A percentile compares a stretch with the other conserved stretches of the same genome.
Evolutionary conservation across 768 basidiomycete genomes (phyloP).

Genomic region (Tylopilus sp.): DNA sequence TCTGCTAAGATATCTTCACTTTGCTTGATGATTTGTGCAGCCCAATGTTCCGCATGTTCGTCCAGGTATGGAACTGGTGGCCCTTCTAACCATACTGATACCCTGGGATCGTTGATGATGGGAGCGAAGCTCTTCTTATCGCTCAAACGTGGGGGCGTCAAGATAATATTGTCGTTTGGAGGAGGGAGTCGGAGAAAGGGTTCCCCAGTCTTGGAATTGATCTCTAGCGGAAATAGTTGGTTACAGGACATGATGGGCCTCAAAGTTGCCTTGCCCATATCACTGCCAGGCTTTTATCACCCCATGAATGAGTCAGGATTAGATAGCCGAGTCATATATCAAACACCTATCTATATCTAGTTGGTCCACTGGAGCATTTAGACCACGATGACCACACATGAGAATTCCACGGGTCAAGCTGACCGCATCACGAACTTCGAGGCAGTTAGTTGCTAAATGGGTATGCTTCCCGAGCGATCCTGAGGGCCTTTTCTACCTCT

Average conservation of each 20-base stretch:
- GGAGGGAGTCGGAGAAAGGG: constrained; percentile 52
- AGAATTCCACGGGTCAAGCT: not conserved
- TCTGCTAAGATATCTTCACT: constrained; percentile 21
- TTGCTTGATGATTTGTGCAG: constrained; percentile 17
- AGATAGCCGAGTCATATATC: not conserved
- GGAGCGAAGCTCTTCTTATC: constrained; percentile 39
- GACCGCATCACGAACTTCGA: not conserved
- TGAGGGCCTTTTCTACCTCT: constrained; percentile 66
- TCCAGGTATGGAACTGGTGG: constrained; percentile 54
- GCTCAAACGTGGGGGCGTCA: constrained; percentile 52
- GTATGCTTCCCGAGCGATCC: constrained; percentile 47
- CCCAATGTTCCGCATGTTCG: constrained; percentile 40
- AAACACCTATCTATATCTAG: not conserved
- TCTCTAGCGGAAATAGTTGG: constrained; percentile 38
- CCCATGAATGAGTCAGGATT: not conserved
- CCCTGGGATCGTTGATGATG: constrained; percentile 46
- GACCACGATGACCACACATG: not conserved
- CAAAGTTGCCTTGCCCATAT: not conserved
- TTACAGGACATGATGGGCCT: constrained; percentile 12
- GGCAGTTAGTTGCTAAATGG: constrained; percentile 15
- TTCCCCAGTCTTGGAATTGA: constrained; percentile 43
- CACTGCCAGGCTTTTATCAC: not conserved
- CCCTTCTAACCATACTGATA: constrained; percentile 43
- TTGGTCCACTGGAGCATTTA: not conserved
- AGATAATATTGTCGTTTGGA: constrained; percentile 51